These are phyloP conservation scores for Colletotrichum sp. DNA, from an alignment of 2,329 filamentous ascomycete species.

Conservation along the genomic window DNA sequence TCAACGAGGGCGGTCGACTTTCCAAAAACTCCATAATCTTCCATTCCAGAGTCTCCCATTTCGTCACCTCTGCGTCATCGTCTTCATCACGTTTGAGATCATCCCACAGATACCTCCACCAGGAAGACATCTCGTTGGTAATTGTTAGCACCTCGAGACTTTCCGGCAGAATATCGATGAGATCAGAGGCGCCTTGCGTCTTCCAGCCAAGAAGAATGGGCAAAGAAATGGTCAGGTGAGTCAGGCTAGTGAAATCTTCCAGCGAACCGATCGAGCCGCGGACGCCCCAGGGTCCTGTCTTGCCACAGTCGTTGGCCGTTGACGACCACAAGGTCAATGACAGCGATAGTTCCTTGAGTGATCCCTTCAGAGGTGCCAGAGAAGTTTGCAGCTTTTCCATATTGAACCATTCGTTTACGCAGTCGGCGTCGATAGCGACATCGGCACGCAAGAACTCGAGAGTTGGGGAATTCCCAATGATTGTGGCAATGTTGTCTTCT, in stretches of 20 bases:
- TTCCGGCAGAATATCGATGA: neutral
- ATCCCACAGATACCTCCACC: slow-evolving; percentile 1
- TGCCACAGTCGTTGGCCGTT: neutral
- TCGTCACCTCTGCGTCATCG: neutral
- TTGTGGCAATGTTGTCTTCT: neutral
- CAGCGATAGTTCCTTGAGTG: neutral
- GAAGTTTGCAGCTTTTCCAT: neutral
- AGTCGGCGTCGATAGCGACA: neutral
- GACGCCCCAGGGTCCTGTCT: neutral
- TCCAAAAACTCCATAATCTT: neutral
- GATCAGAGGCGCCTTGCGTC: neutral
- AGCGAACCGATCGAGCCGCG: neutral
- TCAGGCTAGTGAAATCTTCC: neutral
- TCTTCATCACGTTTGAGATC: neutral
- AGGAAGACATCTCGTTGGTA: neutral
- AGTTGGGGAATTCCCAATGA: neutral
- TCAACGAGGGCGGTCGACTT: neutral
- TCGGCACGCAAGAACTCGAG: neutral
- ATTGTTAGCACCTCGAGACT: neutral
- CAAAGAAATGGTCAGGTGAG: neutral
- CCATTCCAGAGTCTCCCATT: neutral
- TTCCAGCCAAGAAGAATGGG: neutral
- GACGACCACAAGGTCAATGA: neutral
- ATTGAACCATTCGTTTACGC: neutral
- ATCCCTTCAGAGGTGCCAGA: neutral